Conservation (phyloP, 2,329 filamentous ascomycete species). For the Apiospora kogelbergensis region DNA sequence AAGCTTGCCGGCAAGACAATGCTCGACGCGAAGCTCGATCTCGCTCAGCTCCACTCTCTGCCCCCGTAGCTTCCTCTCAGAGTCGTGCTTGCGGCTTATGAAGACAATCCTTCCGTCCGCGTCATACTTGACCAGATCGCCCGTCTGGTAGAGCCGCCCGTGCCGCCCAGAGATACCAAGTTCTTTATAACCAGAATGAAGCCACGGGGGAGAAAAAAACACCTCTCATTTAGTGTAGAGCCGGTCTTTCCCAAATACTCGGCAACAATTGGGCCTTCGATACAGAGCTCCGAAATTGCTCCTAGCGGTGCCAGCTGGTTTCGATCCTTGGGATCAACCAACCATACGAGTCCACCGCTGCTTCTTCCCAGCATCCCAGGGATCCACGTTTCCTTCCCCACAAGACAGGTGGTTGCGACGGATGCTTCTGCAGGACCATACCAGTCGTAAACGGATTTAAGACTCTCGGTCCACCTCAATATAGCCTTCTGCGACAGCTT, state of each 20-base stretch:
- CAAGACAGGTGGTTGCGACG: neutral
- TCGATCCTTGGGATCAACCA: neutral
- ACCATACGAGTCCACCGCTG: neutral
- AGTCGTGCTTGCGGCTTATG: constrained; percentile 14
- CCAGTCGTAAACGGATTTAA: neutral
- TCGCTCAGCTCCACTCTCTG: constrained; percentile 14
- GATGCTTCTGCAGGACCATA: neutral
- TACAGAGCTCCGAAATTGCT: neutral
- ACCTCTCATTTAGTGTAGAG: neutral
- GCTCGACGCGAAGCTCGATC: constrained; percentile 9
- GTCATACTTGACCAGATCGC: constrained; percentile 38
- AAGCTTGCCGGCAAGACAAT: neutral
- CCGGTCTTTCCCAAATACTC: neutral
- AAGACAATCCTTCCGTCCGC: constrained; percentile 31
- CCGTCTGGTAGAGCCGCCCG: constrained; percentile 37
- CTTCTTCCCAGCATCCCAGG: neutral
- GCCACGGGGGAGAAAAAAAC: neutral
- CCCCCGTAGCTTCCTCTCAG: constrained; percentile 14
- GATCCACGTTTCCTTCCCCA: neutral
- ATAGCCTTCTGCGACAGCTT: neutral
- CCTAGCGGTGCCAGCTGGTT: neutral
- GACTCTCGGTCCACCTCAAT: neutral
- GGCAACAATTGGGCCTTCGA: neutral
- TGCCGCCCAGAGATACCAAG: constrained; percentile 16
- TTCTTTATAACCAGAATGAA: constrained; percentile 10